phyloP scores from a whole-genome alignment of 2,329 filamentous ascomycete genomes.

The Colletotrichum phormii region DNA sequence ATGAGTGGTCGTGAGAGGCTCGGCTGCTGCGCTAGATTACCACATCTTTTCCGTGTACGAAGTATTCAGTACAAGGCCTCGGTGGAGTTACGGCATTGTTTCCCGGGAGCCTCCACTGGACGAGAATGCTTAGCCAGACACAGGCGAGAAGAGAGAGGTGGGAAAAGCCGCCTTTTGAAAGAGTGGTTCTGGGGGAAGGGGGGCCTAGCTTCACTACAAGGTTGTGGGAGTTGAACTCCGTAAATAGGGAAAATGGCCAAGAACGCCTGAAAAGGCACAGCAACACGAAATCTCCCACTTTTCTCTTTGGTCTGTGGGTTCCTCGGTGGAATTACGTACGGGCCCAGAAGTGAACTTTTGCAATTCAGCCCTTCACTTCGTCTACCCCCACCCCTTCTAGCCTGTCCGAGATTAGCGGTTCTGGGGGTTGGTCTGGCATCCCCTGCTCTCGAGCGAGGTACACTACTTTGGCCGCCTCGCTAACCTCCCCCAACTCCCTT shows the following conservation, averaged over 20 bases:
- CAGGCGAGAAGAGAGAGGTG: neutral
- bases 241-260: neutral
- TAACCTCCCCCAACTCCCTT: neutral
- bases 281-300: neutral
- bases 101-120: slow-evolving; percentile 6
- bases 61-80: neutral
- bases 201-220: neutral
- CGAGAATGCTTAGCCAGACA: slow-evolving; percentile 16
- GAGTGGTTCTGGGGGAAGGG: slow-evolving; percentile 5
- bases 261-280: neutral
- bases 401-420: slow-evolving; percentile 22
- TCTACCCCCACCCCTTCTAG: neutral
- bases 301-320: neutral
- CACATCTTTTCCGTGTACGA: neutral
- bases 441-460: neutral
- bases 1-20: neutral
- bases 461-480: neutral
- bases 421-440: neutral
- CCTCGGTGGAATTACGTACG: slow-evolving; percentile 17
- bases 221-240: neutral
- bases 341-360: slow-evolving; percentile 15
- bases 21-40: slow-evolving; percentile 14
- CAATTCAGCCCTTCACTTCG: neutral
- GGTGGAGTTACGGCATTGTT: slow-evolving; percentile 19
- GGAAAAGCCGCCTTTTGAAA: neutral